A percentile compares a stretch with the other conserved stretches of the same genome.
Evolutionary conservation across 768 basidiomycete genomes (phyloP).

Genomic region (Leucocoprinus sp.): DNA sequence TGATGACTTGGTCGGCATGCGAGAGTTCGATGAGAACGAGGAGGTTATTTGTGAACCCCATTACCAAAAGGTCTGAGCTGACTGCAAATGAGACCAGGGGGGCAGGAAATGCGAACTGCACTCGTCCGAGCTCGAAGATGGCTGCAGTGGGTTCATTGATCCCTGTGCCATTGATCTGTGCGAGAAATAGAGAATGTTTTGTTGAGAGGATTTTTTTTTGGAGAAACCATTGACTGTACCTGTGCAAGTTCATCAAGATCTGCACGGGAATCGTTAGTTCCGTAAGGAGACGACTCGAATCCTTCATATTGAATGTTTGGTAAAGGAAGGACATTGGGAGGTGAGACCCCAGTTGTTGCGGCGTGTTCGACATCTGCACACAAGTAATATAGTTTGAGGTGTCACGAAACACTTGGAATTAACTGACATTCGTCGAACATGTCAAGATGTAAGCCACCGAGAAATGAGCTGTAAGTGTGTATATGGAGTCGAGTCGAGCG

Average conservation of each 20-base stretch:
- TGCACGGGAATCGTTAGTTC: constrained; percentile 39
- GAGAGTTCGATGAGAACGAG: constrained; percentile 87
- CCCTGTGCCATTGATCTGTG: constrained; percentile 23
- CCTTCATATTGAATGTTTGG: constrained; percentile 77
- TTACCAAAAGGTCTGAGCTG: constrained; percentile 79
- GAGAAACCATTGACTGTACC: no score
- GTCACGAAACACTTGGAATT: constrained; percentile 3
- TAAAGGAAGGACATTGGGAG: constrained; percentile 27
- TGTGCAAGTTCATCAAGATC: constrained; percentile 30
- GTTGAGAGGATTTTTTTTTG: constrained; percentile 6
- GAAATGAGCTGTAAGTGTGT: neutral
- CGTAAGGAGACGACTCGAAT: constrained; percentile 69
- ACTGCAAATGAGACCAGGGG: constrained; percentile 77
- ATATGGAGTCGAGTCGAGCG: neutral
- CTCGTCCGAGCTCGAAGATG: constrained; percentile 78
- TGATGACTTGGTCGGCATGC: constrained; percentile 78
- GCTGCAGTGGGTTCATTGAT: constrained; percentile 42
- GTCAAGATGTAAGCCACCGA: constrained; percentile 16
- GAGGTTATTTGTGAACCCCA: constrained; percentile 69
- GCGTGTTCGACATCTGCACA: constrained; percentile 84
- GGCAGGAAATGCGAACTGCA: constrained; percentile 84
- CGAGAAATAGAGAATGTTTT: neutral
- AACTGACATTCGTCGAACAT: constrained; percentile 67
- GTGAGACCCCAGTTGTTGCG: constrained; percentile 35
- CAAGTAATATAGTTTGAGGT: constrained; percentile 9